Evolutionary conservation across 2,329 filamentous ascomycete genomes (phyloP).

Genomic region (Fusarium tricinctum): DNA sequence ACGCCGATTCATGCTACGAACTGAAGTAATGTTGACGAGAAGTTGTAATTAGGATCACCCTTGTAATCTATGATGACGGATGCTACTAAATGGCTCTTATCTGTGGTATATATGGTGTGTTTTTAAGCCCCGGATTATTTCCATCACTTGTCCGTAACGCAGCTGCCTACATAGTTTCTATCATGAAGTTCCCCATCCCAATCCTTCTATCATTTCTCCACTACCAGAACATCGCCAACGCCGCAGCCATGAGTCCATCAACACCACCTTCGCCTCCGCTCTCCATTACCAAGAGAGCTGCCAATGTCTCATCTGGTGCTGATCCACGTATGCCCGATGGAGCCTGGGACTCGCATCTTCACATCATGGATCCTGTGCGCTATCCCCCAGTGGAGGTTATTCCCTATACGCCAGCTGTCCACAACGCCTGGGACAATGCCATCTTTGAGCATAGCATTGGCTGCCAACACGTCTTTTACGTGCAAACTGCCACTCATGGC

Average conservation of each 20-base stretch:
- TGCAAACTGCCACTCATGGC: not conserved
- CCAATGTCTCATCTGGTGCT: not conserved
- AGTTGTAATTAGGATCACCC: too few species aligned
- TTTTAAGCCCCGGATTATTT: too few species aligned
- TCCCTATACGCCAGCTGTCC: not conserved
- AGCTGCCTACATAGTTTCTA: too few species aligned
- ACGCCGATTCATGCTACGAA: too few species aligned
- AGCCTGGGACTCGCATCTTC: slow-evolving; percentile 6
- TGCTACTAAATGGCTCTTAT: too few species aligned
- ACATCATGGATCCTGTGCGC: slow-evolving; percentile 8
- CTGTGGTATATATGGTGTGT: too few species aligned
- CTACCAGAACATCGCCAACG: too few species aligned
- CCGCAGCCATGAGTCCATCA: not conserved
- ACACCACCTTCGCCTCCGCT: not conserved
- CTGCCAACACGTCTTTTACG: slow-evolving; percentile 1
- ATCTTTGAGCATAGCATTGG: slow-evolving; percentile 1
- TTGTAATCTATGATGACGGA: too few species aligned
- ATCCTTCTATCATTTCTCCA: too few species aligned
- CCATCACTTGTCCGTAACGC: too few species aligned
- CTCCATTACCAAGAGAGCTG: not conserved
- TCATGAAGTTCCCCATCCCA: too few species aligned
- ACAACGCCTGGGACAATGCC: not conserved
- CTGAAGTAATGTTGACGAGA: too few species aligned
- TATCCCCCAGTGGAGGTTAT: not conserved
- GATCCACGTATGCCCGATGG: not conserved